Percentiles rank a stretch among this genome's conserved stretches.
Conservation (phyloP, 164 flowering plant genomes). For the Liriodendron chinense region DNA sequence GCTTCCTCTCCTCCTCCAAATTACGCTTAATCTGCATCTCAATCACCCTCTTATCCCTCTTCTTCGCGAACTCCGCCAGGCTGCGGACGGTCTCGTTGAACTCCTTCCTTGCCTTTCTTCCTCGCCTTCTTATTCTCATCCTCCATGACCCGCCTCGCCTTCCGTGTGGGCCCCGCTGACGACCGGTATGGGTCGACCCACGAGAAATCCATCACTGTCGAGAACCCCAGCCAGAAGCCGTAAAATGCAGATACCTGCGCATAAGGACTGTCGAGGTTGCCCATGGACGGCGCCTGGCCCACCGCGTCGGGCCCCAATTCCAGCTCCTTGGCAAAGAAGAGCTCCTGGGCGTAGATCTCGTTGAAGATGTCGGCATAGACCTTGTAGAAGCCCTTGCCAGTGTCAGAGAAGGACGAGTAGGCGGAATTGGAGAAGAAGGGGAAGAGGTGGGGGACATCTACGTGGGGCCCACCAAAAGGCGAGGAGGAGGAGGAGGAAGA, state of each 20-base stretch:
- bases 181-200: slow-evolving; percentile 83
- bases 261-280: slow-evolving; percentile 66
- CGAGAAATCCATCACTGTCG: slow-evolving; percentile 73
- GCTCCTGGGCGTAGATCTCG: slow-evolving; percentile 53
- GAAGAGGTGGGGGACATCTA: slow-evolving; percentile 33
- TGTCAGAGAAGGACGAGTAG: slow-evolving; percentile 59
- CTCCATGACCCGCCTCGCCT: slow-evolving; percentile 75
- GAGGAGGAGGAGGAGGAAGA: slow-evolving; percentile 1
- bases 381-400: slow-evolving; percentile 66
- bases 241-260: slow-evolving; percentile 84
- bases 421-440: slow-evolving; percentile 68
- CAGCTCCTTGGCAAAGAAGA: slow-evolving; percentile 48
- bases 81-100: slow-evolving; percentile 85
- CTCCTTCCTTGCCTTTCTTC: slow-evolving; percentile 86
- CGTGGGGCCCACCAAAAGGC: slow-evolving; percentile 10
- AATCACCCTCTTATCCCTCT: slow-evolving; percentile 92
- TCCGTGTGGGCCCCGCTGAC: slow-evolving; percentile 57
- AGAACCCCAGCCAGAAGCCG: slow-evolving; percentile 75
- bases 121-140: slow-evolving; percentile 90
- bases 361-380: slow-evolving; percentile 69
- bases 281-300: slow-evolving; percentile 78
- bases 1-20: slow-evolving; percentile 63
- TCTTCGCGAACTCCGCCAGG: slow-evolving; percentile 87
- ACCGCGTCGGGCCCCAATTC: slow-evolving; percentile 52
- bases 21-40: slow-evolving; percentile 74